These are phyloP conservation scores for Calonectria crousiana DNA, from an alignment of 2,329 filamentous ascomycete species.

Conservation along the genomic window DNA sequence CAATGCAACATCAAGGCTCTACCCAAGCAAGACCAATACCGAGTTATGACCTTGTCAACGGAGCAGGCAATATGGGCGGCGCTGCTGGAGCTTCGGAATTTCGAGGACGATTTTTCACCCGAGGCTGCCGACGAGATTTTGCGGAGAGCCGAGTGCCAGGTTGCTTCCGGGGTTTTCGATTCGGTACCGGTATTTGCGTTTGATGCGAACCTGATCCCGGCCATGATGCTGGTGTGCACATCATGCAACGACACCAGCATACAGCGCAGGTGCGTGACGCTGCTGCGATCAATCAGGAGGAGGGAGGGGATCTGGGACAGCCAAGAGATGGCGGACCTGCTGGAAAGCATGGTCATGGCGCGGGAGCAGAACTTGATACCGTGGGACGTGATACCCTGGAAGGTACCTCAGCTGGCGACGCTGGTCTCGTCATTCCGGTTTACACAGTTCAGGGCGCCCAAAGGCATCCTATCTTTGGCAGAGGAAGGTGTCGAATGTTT, in stretches of 20 bases:
- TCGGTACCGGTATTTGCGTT: constrained; percentile 30
- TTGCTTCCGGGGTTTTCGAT: constrained; percentile 1
- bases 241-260: constrained; percentile 21
- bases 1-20: not conserved
- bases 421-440: constrained; percentile 12
- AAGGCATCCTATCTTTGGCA: constrained; percentile 17
- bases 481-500: constrained; percentile 11
- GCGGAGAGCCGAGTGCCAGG: constrained; percentile 15
- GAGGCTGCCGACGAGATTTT: constrained; percentile 25
- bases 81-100: constrained; percentile 2
- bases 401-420: constrained; percentile 17
- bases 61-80: constrained; percentile 22
- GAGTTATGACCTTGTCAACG: constrained; percentile 15
- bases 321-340: constrained; percentile 32
- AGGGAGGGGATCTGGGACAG: constrained; percentile 42
- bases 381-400: constrained; percentile 21
- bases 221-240: constrained; percentile 29
- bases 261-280: constrained; percentile 18
- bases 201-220: constrained; percentile 27
- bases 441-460: not conserved
- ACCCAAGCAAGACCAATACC: constrained; percentile 17
- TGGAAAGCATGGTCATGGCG: constrained; percentile 29
- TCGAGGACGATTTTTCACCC: constrained; percentile 2
- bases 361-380: constrained; percentile 11
- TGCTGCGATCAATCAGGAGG: constrained; percentile 28